These are phyloP conservation scores for Penicillium macrosclerotiorum DNA, from an alignment of 495 filamentous ascomycete genomes.

Conservation along the genomic window DNA sequence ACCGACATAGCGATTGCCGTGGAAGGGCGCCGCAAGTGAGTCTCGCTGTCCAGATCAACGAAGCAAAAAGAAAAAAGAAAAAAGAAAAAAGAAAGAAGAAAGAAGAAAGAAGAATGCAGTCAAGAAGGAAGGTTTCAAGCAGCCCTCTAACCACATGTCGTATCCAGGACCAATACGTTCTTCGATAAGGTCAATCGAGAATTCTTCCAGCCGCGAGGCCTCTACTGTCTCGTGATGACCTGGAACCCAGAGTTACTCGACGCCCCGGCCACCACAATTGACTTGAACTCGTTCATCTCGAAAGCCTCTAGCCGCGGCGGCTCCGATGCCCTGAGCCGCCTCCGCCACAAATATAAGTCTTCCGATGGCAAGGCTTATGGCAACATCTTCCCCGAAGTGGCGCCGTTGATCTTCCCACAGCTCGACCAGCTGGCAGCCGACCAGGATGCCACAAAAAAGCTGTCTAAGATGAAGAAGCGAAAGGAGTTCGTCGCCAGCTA, in stretches of 20 bases:
- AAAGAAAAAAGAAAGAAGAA: too few relatives aligned
- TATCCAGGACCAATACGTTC: slow-evolving; percentile 51
- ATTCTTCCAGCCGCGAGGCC: slow-evolving; percentile 57
- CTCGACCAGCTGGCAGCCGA: slow-evolving; percentile 41
- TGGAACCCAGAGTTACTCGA: slow-evolving; percentile 45
- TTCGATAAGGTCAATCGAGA: slow-evolving; percentile 56
- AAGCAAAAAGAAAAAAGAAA: too few relatives aligned
- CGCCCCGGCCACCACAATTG: slow-evolving; percentile 19
- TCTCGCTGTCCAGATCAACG: not conserved
- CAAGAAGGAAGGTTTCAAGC: too few relatives aligned
- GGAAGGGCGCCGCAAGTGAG: slow-evolving; percentile 32
- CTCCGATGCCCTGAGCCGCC: slow-evolving; percentile 11
- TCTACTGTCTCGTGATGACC: slow-evolving; percentile 60
- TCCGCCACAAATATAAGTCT: slow-evolving; percentile 36
- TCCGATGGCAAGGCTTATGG: slow-evolving; percentile 48
- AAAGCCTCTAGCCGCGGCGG: slow-evolving; percentile 15
- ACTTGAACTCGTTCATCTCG: slow-evolving; percentile 28
- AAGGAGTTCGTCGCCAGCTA: slow-evolving; percentile 51
- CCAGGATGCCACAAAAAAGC: slow-evolving; percentile 28
- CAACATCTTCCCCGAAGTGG: slow-evolving; percentile 50
- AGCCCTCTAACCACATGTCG: not conserved
- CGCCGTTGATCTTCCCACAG: slow-evolving; percentile 54
- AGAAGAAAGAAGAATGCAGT: too few relatives aligned
- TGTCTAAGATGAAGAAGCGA: slow-evolving; percentile 34
- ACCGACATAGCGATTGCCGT: slow-evolving; percentile 46